phyloP scores from a whole-genome alignment of 805 yeast species.

The Saccharomycopsis malanga region DNA sequence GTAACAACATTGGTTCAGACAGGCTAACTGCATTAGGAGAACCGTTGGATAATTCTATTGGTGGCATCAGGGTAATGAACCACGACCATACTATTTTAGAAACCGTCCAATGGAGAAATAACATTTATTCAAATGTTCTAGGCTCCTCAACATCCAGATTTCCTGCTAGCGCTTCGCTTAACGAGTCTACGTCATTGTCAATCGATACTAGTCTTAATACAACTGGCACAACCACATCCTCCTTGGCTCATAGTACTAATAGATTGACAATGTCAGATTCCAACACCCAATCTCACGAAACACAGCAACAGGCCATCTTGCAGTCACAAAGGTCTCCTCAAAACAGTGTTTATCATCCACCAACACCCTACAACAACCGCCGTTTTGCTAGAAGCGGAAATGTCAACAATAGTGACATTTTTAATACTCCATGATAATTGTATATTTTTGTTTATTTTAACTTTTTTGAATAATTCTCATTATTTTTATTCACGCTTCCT shows the following conservation, averaged over 20 bases:
- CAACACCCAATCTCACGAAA: not conserved
- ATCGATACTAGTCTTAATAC: constrained; percentile 9
- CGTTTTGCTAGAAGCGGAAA: too few species aligned
- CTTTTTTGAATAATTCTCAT: too few species aligned
- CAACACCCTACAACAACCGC: too few species aligned
- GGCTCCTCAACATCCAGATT: not conserved
- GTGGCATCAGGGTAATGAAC: constrained; percentile 14
- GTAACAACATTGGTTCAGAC: not conserved
- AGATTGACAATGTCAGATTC: constrained; percentile 8
- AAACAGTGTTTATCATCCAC: too few species aligned
- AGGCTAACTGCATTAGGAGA: not conserved
- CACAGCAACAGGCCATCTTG: not conserved
- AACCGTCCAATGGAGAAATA: constrained; percentile 9
- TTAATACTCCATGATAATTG: too few species aligned
- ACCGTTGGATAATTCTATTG: constrained; percentile 6
- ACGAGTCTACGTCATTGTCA: constrained; percentile 6
- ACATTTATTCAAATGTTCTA: constrained; percentile 1
- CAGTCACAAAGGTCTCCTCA: too few species aligned
- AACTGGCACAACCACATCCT: constrained; percentile 12
- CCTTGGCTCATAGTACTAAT: constrained; percentile 9
- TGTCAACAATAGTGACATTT: too few species aligned
- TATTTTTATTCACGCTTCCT: too few species aligned
- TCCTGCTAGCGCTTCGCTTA: not conserved
- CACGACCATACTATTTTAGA: constrained; percentile 20
- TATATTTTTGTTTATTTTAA: too few species aligned